These are phyloP conservation scores for Zygosaccharomyces kombuchaensis DNA, from an alignment of 805 yeast genomes.

Conservation along the genomic window DNA sequence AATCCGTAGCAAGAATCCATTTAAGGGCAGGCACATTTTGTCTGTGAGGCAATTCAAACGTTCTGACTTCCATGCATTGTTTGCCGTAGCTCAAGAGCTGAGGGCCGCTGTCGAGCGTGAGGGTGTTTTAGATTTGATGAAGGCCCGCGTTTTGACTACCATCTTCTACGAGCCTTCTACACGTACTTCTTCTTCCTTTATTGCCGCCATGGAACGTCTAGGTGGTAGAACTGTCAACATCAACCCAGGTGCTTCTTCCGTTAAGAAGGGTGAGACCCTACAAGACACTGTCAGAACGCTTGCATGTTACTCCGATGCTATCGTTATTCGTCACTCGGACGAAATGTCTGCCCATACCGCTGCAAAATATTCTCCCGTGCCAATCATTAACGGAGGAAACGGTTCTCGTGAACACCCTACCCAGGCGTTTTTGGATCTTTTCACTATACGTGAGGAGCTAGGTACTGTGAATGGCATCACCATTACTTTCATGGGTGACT, in stretches of 20 bases:
- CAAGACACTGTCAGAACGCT: conserved; percentile 94
- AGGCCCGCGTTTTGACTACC: conserved; percentile 88
- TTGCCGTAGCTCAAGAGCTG: conserved; percentile 97
- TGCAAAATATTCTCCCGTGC: conserved; percentile 94
- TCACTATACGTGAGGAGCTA: conserved; percentile 97
- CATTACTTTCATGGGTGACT: conserved; percentile 97
- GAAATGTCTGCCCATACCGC: conserved; percentile 91
- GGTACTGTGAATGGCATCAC: conserved; percentile 98
- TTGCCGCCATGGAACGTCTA: conserved; percentile 98
- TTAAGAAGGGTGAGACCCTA: conserved; percentile 95
- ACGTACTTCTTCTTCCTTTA: conserved; percentile 93
- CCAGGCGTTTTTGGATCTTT: conserved; percentile 94
- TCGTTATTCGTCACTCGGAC: conserved; percentile 93
- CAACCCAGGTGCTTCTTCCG: conserved; percentile 83
- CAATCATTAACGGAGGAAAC: conserved; percentile 96
- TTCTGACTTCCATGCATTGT: conserved; percentile 84
- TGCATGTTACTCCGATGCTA: conserved; percentile 94
- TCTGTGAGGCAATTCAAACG: conserved; percentile 86
- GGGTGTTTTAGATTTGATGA: conserved; percentile 86
- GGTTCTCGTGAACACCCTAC: conserved; percentile 98
- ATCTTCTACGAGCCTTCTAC: conserved; percentile 98
- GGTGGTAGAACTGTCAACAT: conserved; percentile 96
- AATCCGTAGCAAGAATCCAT: conserved; percentile 82
- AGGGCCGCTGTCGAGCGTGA: conserved; percentile 93
- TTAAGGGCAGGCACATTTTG: conserved; percentile 79